Evolutionary conservation across 306 rosid species (phyloP).

Genomic region (Vigna mungo): DNA sequence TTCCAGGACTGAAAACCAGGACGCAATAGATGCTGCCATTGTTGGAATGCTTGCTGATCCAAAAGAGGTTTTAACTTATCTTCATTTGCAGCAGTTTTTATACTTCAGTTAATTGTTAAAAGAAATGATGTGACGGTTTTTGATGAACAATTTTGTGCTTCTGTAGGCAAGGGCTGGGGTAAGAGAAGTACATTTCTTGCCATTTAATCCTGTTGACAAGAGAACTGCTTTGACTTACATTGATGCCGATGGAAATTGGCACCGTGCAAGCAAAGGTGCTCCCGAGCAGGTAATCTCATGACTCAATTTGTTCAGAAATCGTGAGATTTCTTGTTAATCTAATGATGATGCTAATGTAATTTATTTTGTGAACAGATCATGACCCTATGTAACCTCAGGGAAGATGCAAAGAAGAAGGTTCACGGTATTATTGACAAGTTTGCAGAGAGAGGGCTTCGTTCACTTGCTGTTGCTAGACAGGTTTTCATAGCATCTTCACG

Average conservation of each 20-base stretch:
- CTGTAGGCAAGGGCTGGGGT: conserved; percentile 90
- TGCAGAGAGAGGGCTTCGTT: conserved; percentile 98
- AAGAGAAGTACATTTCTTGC: conserved; percentile 88
- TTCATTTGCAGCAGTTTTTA: conserved; percentile 25
- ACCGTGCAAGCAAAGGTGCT: conserved; percentile 98
- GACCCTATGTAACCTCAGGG: conserved; percentile 80
- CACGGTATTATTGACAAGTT: conserved; percentile 81
- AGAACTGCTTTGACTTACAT: conserved; percentile 98
- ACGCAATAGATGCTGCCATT: conserved; percentile 96
- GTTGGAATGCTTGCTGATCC: conserved; percentile 99
- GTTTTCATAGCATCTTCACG: conserved; percentile 46
- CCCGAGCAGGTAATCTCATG: conserved; percentile 84
- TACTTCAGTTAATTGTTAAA: conserved; percentile 20
- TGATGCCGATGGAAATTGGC: conserved; percentile 83
- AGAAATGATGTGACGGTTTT: background rate
- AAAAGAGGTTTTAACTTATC: conserved; percentile 69
- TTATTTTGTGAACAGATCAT: conserved; percentile 63
- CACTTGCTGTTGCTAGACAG: conserved; percentile 96
- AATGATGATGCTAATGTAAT: conserved; percentile 33
- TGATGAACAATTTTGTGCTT: conserved; percentile 6
- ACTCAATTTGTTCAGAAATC: conserved; percentile 25
- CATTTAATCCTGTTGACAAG: conserved; percentile 97
- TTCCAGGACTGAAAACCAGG: conserved; percentile 95
- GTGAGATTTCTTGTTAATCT: background rate
- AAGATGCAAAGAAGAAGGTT: conserved; percentile 78